Conservation (phyloP, 768 basidiomycete species). For the Mycena metata region DNA sequence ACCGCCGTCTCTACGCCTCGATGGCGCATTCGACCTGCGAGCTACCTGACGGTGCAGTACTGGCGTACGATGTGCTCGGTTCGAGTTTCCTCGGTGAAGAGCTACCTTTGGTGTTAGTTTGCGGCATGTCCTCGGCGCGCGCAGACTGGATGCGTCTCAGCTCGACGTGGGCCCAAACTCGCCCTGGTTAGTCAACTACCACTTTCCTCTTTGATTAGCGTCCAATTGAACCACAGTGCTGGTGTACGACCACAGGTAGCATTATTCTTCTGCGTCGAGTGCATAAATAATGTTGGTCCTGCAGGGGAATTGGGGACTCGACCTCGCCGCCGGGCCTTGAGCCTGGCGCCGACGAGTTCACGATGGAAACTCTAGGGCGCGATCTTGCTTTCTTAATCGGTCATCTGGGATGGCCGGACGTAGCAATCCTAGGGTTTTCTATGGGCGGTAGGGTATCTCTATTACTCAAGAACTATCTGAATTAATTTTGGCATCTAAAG, state of each 20-base stretch:
- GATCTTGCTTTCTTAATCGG: slow-evolving; percentile 44
- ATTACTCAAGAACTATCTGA: neutral
- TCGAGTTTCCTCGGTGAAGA: slow-evolving; percentile 21
- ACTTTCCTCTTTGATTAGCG: neutral
- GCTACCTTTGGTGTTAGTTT: slow-evolving; percentile 42
- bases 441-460: slow-evolving; percentile 44
- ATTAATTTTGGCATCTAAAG: slow-evolving; percentile 29
- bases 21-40: slow-evolving; percentile 29
- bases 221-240: slow-evolving; percentile 37
- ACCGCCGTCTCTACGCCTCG: slow-evolving; percentile 2
- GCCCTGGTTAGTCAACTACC: slow-evolving; percentile 36
- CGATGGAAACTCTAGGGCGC: slow-evolving; percentile 45
- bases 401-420: slow-evolving; percentile 43
- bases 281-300: neutral
- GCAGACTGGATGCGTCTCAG: slow-evolving; percentile 42
- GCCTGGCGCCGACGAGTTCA: slow-evolving; percentile 39
- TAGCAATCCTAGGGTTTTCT: slow-evolving; percentile 46
- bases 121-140: slow-evolving; percentile 40
- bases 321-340: slow-evolving; percentile 26
- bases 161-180: slow-evolving; percentile 34
- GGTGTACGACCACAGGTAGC: slow-evolving; percentile 42
- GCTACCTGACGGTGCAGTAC: slow-evolving; percentile 42
- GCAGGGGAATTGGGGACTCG: slow-evolving; percentile 46
- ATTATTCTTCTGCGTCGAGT: neutral
- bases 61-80: slow-evolving; percentile 47